These are phyloP conservation scores for Aspergillus sclerotioniger DNA, from an alignment of 495 filamentous ascomycete genomes.

Conservation along the genomic window DNA sequence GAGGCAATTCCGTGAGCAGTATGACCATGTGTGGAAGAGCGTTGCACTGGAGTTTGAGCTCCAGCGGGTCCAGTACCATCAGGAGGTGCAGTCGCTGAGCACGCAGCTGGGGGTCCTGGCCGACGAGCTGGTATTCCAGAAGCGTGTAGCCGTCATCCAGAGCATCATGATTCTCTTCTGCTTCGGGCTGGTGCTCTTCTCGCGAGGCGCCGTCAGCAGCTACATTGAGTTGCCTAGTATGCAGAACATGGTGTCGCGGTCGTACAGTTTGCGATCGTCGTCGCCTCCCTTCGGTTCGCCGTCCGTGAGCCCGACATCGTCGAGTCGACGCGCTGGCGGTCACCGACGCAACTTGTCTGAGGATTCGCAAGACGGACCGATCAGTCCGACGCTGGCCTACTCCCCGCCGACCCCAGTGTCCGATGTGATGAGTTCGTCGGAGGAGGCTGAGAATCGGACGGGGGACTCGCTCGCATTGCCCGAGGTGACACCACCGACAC, in stretches of 20 bases:
- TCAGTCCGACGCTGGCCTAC: slow-evolving; percentile 43
- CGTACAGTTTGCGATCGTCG: slow-evolving; percentile 42
- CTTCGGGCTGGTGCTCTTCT: slow-evolving; percentile 83
- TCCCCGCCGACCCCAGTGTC: slow-evolving; percentile 50
- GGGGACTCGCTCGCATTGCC: slow-evolving; percentile 23
- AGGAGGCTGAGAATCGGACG: slow-evolving; percentile 15
- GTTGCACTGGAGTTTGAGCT: slow-evolving; percentile 89
- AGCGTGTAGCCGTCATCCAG: slow-evolving; percentile 88
- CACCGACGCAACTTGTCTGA: slow-evolving; percentile 45
- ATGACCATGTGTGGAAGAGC: slow-evolving; percentile 94
- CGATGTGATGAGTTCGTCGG: slow-evolving; percentile 24
- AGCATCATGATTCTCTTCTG: slow-evolving; percentile 83
- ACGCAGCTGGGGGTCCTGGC: slow-evolving; percentile 80
- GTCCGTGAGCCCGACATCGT: slow-evolving; percentile 45
- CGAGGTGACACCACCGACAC: slow-evolving; percentile 24
- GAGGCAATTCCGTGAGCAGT: slow-evolving; percentile 74
- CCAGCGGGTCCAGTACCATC: slow-evolving; percentile 74
- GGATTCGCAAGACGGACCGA: slow-evolving; percentile 32
- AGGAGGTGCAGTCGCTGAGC: slow-evolving; percentile 78
- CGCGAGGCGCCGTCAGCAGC: slow-evolving; percentile 42
- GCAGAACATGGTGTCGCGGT: slow-evolving; percentile 56
- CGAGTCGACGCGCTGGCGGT: slow-evolving; percentile 28
- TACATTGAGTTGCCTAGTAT: slow-evolving; percentile 56
- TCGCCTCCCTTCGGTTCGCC: slow-evolving; percentile 44
- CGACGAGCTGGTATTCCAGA: slow-evolving; percentile 94